Percentiles rank a stretch among this genome's conserved stretches.
phyloP scores from a whole-genome alignment of 2,329 filamentous ascomycete species.

The Pyrenochaeta sp. region DNA sequence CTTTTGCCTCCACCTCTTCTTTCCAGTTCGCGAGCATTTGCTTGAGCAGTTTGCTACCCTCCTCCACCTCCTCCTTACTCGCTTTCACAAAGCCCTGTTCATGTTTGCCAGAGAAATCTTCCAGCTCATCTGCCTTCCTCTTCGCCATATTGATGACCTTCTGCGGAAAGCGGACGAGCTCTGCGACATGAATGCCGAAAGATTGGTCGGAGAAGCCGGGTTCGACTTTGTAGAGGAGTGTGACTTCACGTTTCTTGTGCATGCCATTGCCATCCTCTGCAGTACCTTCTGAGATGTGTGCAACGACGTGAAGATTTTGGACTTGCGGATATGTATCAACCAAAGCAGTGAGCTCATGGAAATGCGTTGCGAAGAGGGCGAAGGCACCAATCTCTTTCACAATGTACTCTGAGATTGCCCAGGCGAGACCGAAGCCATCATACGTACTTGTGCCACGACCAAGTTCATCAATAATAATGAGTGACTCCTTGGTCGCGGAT shows the following conservation, averaged over 20 bases:
- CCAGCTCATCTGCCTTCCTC: conserved; percentile 95
- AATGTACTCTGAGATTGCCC: conserved; percentile 98
- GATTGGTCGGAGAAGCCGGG: conserved; percentile 96
- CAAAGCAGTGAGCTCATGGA: conserved; percentile 94
- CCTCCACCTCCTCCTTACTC: conserved; percentile 85
- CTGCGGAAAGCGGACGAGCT: conserved; percentile 92
- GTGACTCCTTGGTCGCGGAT: conserved; percentile 89
- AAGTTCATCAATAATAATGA: conserved; percentile 98
- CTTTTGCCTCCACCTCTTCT: conserved; percentile 70
- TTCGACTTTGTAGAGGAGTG: conserved; percentile 94
- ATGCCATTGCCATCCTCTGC: conserved; percentile 55
- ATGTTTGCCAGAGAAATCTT: conserved; percentile 89
- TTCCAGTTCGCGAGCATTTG: conserved; percentile 87
- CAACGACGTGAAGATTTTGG: conserved; percentile 92
- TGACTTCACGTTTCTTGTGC: conserved; percentile 74
- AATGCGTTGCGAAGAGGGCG: conserved; percentile 95
- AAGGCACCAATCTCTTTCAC: conserved; percentile 94
- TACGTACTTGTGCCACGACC: conserved; percentile 97
- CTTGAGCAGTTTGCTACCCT: conserved; percentile 86
- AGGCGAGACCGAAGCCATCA: conserved; percentile 97
- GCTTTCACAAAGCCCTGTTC: conserved; percentile 58
- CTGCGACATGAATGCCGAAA: conserved; percentile 97
- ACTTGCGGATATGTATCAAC: conserved; percentile 88
- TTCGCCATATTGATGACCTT: conserved; percentile 99
- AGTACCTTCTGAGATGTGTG: conserved; percentile 74